Evolutionary conservation across 208 protist genomes (phyloP).

Genomic region (Crithidia thermophila): DNA sequence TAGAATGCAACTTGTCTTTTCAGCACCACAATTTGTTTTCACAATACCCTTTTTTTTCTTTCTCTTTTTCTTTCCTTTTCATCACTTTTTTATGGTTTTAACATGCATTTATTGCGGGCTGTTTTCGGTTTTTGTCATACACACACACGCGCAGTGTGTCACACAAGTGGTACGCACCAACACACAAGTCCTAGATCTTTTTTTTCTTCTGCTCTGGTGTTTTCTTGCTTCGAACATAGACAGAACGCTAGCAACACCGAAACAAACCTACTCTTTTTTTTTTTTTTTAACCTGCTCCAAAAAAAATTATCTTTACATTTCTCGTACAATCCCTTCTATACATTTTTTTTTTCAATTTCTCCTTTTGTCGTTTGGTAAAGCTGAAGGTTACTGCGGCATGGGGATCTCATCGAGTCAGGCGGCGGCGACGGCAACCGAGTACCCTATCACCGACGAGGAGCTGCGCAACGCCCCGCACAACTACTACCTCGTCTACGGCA

Average conservation of each 20-base stretch:
- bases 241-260: no score
- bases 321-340: no score
- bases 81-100: slow-evolving; percentile 4
- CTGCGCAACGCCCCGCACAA: slow-evolving; percentile 37
- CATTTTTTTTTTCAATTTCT: no score
- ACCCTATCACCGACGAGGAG: slow-evolving; percentile 17
- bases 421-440: neutral
- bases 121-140: neutral
- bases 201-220: neutral
- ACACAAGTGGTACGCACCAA: no score
- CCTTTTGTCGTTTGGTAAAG: neutral
- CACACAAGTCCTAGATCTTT: neutral
- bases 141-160: no score
- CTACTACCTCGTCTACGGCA: slow-evolving; percentile 70
- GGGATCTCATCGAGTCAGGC: slow-evolving; percentile 17
- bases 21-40: neutral
- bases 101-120: neutral
- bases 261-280: neutral
- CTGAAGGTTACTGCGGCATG: slow-evolving; percentile 3
- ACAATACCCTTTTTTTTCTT: neutral
- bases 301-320: no score
- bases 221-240: slow-evolving; percentile 4
- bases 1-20: neutral
- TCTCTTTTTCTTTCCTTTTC: slow-evolving; percentile 8
- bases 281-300: neutral